A percentile compares a stretch with the other conserved stretches of the same genome.
These are phyloP conservation scores for Herpetomonas samuelpessoai DNA, from an alignment of 208 protist genomes.

Conservation along the genomic window DNA sequence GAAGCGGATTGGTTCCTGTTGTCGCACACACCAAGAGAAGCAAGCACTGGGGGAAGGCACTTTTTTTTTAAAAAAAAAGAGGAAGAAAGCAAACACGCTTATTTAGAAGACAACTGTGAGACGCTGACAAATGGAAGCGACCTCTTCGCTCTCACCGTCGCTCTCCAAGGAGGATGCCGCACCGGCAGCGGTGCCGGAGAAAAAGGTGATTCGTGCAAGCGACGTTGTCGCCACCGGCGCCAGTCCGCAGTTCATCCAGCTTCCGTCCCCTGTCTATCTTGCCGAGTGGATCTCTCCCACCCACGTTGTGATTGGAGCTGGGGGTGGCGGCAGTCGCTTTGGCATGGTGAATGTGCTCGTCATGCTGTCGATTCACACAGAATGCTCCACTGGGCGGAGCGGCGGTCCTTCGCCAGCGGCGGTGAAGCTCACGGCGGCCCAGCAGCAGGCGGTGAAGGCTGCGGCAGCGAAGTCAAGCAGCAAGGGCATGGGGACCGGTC, in stretches of 20 bases:
- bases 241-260: slow-evolving; percentile 44
- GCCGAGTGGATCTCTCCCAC: slow-evolving; percentile 53
- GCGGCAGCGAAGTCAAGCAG: not conserved
- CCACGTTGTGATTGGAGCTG: slow-evolving; percentile 72
- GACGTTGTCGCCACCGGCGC: slow-evolving; percentile 52
- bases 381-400: not conserved
- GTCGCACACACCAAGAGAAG: too few species aligned
- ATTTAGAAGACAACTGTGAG: too few species aligned
- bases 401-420: not conserved
- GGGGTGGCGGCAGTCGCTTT: slow-evolving; percentile 74
- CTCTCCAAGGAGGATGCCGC: too few species aligned
- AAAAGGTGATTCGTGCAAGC: slow-evolving; percentile 7
- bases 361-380: slow-evolving; percentile 38
- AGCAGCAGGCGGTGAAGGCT: not conserved
- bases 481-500: not conserved
- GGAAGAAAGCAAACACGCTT: too few species aligned
- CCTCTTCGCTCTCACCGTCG: too few species aligned
- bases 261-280: slow-evolving; percentile 79
- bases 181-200: too few species aligned
- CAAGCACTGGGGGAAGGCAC: not conserved
- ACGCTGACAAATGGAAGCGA: too few species aligned
- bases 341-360: slow-evolving; percentile 82
- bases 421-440: not conserved
- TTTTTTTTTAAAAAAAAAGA: slow-evolving; percentile 3
- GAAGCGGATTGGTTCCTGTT: too few species aligned